These are phyloP conservation scores for Adenanthera pavonina DNA, from an alignment of 306 rosid species.

Conservation along the genomic window DNA sequence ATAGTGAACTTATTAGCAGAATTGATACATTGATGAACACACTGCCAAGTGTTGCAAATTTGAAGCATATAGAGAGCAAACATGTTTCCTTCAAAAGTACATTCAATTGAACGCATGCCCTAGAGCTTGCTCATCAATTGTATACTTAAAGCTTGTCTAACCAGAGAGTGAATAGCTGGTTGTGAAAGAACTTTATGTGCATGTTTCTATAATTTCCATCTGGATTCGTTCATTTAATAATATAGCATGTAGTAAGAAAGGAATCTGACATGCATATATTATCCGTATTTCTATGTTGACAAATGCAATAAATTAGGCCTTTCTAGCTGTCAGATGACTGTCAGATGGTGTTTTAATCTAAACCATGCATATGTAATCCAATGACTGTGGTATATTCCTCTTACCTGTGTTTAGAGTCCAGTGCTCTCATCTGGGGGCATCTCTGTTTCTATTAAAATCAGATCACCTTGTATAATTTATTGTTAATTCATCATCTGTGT, in stretches of 20 bases:
- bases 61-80: neutral
- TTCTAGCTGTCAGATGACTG: neutral
- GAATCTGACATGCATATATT: neutral
- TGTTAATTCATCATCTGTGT: slow-evolving; percentile 35
- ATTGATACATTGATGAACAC: slow-evolving; percentile 4
- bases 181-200: neutral
- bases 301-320: neutral
- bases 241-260: neutral
- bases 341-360: neutral
- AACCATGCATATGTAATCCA: neutral
- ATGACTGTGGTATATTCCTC: slow-evolving; percentile 16
- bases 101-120: slow-evolving; percentile 8
- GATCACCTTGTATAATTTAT: slow-evolving; percentile 6
- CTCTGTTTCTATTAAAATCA: slow-evolving; percentile 16
- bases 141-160: neutral
- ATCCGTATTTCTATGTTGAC: slow-evolving; percentile 1
- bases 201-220: slow-evolving; percentile 21
- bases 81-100: neutral
- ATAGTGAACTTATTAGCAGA: neutral
- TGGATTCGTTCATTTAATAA: slow-evolving; percentile 22
- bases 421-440: slow-evolving; percentile 17
- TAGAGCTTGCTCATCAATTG: slow-evolving; percentile 1
- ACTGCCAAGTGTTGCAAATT: neutral
- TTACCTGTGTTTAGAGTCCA: neutral
- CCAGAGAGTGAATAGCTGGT: neutral